Base-by-base conservation (phyloP, 768 basidiomycete species). In the Paxillus rubicundulus region DNA sequence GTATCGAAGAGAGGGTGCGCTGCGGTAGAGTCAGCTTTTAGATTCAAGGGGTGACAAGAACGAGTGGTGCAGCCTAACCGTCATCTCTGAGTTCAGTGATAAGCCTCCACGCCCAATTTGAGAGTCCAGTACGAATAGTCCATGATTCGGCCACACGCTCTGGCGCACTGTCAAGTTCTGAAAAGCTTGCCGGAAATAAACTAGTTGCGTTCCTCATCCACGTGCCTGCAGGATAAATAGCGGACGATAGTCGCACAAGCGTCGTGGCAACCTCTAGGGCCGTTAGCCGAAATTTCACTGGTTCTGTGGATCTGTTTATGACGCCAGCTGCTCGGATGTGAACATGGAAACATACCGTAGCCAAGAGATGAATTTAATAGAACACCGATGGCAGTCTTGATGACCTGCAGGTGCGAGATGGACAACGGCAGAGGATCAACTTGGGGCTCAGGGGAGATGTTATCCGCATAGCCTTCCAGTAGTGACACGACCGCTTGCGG, bases 311-410 rank as follows among this genome's bases (percentile, higher is more conserved):
- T 4, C 37, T 27, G 28, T 34, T 52, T 38, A 38, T 37, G 52
- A 27, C 40, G 50, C 38, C n/a, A 5, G 46, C 53, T 37, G 18
- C 44, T n/a, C 38, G 30, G 47, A 40, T 33, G 34, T 8, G 43
- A 21, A 7, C 13, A n/a, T 30, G 42, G 6, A 39, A 16, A 67
- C 80, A 48, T 59, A 89, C 92, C 88, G 65, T 82, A 91, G 49
- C 84, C 85, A 39, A 93, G 74, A 57, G 85, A 84, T 12, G 84
- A 82, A 62, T 94, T 94, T 44, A 93, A 70, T 14, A 93, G 75
- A 20, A 87, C 84, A 6, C 91, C 92, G 50, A 93, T 79, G 2
- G 87, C 79, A 7, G 88, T 91, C 63, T 85, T 83, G 55, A 91
- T 74, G 54, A 92, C 74, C 61, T 82, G 85, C 34, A 93, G 77